Percentiles rank a stretch among this genome's conserved stretches.
phyloP scores from a whole-genome alignment of 164 flowering plant genomes.

The Tinospora cordifolia region DNA sequence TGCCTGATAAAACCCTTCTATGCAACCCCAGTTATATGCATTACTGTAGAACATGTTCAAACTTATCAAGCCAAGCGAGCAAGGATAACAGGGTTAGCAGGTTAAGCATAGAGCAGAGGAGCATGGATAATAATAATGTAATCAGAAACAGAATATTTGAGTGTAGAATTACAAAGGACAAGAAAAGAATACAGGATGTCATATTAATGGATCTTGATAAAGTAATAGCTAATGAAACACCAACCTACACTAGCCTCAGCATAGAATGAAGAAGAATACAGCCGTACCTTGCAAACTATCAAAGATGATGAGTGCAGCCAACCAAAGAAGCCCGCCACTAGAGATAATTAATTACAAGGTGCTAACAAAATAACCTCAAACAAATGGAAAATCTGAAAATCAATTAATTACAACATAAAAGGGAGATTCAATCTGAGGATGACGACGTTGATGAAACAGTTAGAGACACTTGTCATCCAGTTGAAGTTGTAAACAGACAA shows the following conservation, averaged over 20 bases:
- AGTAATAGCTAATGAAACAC: not conserved
- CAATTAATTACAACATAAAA: not conserved
- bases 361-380: not conserved
- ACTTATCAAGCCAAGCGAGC: not conserved
- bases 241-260: not conserved
- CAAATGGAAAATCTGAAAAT: not conserved
- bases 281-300: not conserved
- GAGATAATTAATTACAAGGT: slow-evolving; percentile 5
- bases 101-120: not conserved
- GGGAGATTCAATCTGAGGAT: not conserved
- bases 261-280: not conserved
- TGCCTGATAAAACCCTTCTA: not conserved
- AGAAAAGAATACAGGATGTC: not conserved
- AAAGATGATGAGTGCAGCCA: not conserved
- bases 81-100: not conserved
- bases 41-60: not conserved
- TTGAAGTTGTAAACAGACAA: not conserved
- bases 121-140: not conserved
- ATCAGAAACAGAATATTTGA: not conserved
- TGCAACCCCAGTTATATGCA: not conserved
- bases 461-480: not conserved
- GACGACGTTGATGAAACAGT: not conserved
- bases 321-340: not conserved
- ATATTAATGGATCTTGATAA: not conserved
- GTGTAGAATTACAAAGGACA: not conserved